Evolutionary conservation across 23 red algal species (phyloP).

Genomic region (Gracilaria gracilis): DNA sequence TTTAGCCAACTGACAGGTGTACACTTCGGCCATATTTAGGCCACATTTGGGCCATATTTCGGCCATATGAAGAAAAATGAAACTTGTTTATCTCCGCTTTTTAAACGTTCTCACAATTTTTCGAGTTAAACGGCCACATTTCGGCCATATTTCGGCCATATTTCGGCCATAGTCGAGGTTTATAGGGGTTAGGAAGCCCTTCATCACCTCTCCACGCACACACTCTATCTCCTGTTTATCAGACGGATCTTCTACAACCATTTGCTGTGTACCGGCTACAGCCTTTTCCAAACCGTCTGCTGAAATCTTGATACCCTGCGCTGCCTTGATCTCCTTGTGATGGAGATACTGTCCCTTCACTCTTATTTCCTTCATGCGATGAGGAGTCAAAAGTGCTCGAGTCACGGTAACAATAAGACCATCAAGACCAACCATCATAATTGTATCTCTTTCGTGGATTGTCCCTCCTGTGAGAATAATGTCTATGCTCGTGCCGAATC

Average conservation of each 20-base stretch:
- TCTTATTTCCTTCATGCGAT: conserved; percentile 99
- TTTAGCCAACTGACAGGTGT: too few relatives aligned
- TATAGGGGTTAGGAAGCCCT: conserved; percentile 90
- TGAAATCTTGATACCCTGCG: conserved; percentile 97
- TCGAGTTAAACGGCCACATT: too few relatives aligned
- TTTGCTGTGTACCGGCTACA: conserved; percentile 94
- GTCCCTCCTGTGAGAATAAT: conserved; percentile 91
- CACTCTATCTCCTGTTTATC: conserved; percentile 91
- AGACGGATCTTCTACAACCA: conserved; percentile 78
- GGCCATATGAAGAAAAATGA: too few relatives aligned
- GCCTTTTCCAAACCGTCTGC: conserved; percentile 96
- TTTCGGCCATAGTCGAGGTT: too few relatives aligned
- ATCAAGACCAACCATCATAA: conserved; percentile 96
- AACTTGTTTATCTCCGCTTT: too few relatives aligned
- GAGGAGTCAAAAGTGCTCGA: conserved; percentile 95
- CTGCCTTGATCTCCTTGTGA: conserved; percentile 91
- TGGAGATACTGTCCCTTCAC: conserved; percentile 98
- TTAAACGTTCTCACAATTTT: too few relatives aligned
- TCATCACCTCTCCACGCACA: conserved; percentile 98
- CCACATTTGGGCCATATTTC: too few relatives aligned
- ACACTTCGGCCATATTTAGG: too few relatives aligned
- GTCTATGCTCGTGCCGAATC: conserved; percentile 96
- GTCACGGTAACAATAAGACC: conserved; percentile 92
- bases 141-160: too few relatives aligned
- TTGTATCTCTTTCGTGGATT: conserved; percentile 92